Evolutionary conservation across 2,329 filamentous ascomycete species (phyloP).

Genomic region (Rasamsonia emersonii): DNA sequence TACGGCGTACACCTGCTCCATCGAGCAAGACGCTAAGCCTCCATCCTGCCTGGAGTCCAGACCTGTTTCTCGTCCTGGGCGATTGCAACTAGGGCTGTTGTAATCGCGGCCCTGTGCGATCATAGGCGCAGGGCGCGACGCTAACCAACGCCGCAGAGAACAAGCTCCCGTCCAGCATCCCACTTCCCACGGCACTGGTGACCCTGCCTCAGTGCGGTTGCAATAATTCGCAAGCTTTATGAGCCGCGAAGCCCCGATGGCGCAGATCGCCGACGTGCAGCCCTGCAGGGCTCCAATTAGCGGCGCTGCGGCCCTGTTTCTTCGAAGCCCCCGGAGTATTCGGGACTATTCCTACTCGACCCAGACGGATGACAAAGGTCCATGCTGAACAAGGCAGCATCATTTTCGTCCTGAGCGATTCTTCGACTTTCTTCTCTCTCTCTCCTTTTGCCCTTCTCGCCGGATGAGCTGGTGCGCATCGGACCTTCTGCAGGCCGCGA

Average conservation of each 20-base stretch:
- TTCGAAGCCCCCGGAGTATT: neutral
- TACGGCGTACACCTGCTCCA: no score
- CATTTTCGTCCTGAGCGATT: no score
- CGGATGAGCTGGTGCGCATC: neutral
- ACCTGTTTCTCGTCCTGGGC: neutral
- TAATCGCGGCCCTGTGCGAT: neutral
- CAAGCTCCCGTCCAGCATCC: no score
- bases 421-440: no score
- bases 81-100: neutral
- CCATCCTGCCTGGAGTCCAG: neutral
- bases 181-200: no score
- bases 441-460: no score
- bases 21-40: neutral
- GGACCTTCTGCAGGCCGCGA: neutral
- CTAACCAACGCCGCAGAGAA: no score
- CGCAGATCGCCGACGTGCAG: neutral
- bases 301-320: neutral
- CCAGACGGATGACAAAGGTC: no score
- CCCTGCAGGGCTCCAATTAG: neutral
- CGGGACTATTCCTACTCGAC: no score
- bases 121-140: no score
- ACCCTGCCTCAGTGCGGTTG: no score
- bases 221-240: neutral
- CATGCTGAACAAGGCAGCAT: no score
- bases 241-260: neutral